Evolutionary conservation across 2,329 filamentous ascomycete genomes (phyloP), one percentile per base, ranked within the genome.

Genomic region (Neofusicoccum cordaticola): DNA sequence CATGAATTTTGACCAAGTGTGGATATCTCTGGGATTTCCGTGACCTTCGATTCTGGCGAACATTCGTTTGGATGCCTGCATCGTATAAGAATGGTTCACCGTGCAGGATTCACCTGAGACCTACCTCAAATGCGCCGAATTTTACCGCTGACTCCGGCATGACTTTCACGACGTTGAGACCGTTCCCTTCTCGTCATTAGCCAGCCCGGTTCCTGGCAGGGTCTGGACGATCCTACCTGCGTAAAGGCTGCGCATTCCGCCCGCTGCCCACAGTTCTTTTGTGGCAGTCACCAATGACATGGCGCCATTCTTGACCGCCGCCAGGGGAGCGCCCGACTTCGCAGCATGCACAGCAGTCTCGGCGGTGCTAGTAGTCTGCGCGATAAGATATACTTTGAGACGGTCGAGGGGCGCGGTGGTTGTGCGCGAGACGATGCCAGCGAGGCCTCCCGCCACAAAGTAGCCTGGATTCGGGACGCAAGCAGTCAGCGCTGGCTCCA

Each of bases 141-240:
- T 97, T 96, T 75, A 99, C 97, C 31, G 95, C 94, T 34, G 94
- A 97, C 80, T 99, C 95, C 0, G 95, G 95, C 92, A 98, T 97
- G 66, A 99, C 95, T 78, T 99, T 99, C 73, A 97, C 78, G 2
- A 99, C 93, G 71, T 99, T 99, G 70, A 99, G 82, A 3, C 95
- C 95, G 73, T 99, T 99, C 42, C 95, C 93, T 96, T 70, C 7
- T 22, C 31, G 64, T 75, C 63, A 67, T 70, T 17, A 63, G 62
- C 52, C 17, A 15, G 15, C 37, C 13, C 6, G 12, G 19, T 31
- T 50, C 3, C 15, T 3, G 6, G 13, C 4, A 6, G n/a, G n/a
- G 12, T 67, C 47, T 50, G 6, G 15, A 15, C 13, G 69, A 52
- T 8, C 70, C 88, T 76, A 96, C 93, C 95, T 69, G 94, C 93